Percentiles rank a stretch among this genome's conserved stretches.
phyloP scores from a whole-genome alignment of 2,329 filamentous ascomycete genomes.

The Tolypocladium tundrense region DNA sequence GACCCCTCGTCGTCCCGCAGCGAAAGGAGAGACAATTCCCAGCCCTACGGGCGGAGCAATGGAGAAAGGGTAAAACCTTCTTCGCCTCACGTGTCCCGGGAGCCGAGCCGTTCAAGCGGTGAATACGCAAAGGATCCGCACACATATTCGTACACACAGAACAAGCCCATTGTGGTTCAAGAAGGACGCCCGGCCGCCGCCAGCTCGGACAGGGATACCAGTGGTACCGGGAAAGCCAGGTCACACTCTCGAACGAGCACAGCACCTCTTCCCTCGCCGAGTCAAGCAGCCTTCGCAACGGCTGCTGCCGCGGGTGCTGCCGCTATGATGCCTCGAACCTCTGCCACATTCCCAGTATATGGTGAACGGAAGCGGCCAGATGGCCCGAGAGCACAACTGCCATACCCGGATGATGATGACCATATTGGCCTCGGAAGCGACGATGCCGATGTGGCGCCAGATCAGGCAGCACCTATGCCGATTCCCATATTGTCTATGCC shows the following conservation, averaged over 20 bases:
- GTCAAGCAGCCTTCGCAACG: slow-evolving; percentile 7
- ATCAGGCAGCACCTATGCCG: background rate
- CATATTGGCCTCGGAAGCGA: slow-evolving; percentile 13
- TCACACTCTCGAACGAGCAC: slow-evolving; percentile 25
- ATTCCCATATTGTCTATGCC: slow-evolving; percentile 14
- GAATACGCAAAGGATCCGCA: slow-evolving; percentile 22
- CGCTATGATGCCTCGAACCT: slow-evolving; percentile 11
- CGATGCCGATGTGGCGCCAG: background rate
- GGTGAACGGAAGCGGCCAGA: slow-evolving; percentile 11
- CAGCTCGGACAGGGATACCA: slow-evolving; percentile 11
- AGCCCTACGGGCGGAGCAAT: slow-evolving; percentile 13
- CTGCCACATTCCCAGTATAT: slow-evolving; percentile 20
- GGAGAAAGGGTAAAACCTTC: slow-evolving; percentile 10
- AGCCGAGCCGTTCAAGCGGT: slow-evolving; percentile 27
- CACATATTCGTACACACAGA: slow-evolving; percentile 17
- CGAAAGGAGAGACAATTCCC: slow-evolving; percentile 21
- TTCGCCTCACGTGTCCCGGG: slow-evolving; percentile 11
- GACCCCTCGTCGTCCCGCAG: slow-evolving; percentile 16
- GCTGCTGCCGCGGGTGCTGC: slow-evolving; percentile 3
- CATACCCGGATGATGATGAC: slow-evolving; percentile 29
- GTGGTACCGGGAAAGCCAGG: slow-evolving; percentile 11
- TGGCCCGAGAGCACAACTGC: slow-evolving; percentile 15
- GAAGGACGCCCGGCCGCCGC: slow-evolving; percentile 18
- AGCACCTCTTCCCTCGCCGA: slow-evolving; percentile 21
- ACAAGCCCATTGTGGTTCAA: slow-evolving; percentile 24